phyloP scores from a whole-genome alignment of 1,284 basidiomycete species.

The Sutorius eximius region DNA sequence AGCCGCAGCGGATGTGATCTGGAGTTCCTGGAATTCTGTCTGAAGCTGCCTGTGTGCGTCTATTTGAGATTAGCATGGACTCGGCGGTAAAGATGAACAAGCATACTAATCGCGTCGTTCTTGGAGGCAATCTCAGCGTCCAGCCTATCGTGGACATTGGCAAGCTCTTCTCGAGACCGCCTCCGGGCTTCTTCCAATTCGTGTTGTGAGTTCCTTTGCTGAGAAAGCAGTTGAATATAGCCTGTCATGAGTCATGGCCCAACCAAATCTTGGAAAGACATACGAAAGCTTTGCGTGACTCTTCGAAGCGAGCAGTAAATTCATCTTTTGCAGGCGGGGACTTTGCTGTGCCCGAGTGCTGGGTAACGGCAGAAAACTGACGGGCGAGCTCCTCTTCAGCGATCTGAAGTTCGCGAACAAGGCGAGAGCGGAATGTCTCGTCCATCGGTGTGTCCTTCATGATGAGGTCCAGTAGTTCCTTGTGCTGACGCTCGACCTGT shows the following conservation, averaged over 20 bases:
- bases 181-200: conserved; percentile 64
- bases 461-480: conserved; percentile 66
- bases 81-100: not conserved
- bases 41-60: conserved; percentile 63
- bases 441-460: conserved; percentile 59
- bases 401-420: conserved; percentile 68
- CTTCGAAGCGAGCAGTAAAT: conserved; percentile 65
- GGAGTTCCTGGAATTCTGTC: conserved; percentile 63
- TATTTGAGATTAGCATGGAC: conserved; percentile 25
- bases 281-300: conserved; percentile 72
- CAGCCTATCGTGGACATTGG: conserved; percentile 54
- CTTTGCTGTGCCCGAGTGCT: conserved; percentile 40
- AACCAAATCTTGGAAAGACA: conserved; percentile 16
- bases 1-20: conserved; percentile 60
- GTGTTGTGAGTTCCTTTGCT: conserved; percentile 62
- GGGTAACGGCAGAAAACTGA: conserved; percentile 44
- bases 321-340: conserved; percentile 63
- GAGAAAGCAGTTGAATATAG: conserved; percentile 48
- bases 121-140: conserved; percentile 53
- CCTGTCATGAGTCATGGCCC: conserved; percentile 1
- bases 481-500: conserved; percentile 66
- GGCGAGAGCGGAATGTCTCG: conserved; percentile 59
- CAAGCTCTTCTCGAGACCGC: conserved; percentile 64
- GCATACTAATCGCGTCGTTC: conserved; percentile 59
- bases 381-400: conserved; percentile 63